Evolutionary conservation across 768 basidiomycete species (phyloP), one percentile per base, ranked within the genome.

Genomic region (Amanita inopinata): DNA sequence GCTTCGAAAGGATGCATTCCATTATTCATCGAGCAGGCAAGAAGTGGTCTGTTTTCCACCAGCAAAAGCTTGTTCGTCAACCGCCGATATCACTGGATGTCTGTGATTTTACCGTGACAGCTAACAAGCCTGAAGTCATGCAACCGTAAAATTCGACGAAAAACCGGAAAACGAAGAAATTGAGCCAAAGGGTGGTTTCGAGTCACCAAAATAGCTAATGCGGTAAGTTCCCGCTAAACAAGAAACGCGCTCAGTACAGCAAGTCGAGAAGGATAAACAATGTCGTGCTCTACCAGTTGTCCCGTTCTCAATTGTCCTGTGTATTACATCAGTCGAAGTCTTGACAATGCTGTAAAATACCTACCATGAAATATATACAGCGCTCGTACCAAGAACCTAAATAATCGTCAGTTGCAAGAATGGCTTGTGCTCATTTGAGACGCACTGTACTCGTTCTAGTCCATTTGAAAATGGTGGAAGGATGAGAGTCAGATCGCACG

Each of bases 401-500:
- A 25, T 39, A 46, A 18, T 23, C 38, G 17, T 32, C 40, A 44
- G 30, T 28, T 33, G 23, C 40, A 34, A 24, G 2, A 24, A 38
- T 25, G 19, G 38, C 31, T 37, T 43, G 12, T 51, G 33, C 6
- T 14, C 33, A 6, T 28, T 11, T 7, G 4, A 20, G 41, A 63
- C 71, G 49, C 52, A 78, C 73, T 1, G 64, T 66, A 58, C 58
- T 80, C 9, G 67, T 74, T 57, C 80, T 67, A 17, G 52, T 58
- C 85, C 85, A 87, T 45, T 67, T 64, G 52, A 73, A 85, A 14
- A 66, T 68, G 1, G 84, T 86, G 3, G 81, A 85, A 22, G 83
- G 83, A 56, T 87, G 84, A 14, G 85, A 86, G 59, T 89, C 86
- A 10, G 80, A 77, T 39, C 77, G 69, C 24, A 80, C 73, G 0